These are phyloP conservation scores for Prototheca wickerhamii DNA, from an alignment of 163 green algal species.

Conservation along the genomic window DNA sequence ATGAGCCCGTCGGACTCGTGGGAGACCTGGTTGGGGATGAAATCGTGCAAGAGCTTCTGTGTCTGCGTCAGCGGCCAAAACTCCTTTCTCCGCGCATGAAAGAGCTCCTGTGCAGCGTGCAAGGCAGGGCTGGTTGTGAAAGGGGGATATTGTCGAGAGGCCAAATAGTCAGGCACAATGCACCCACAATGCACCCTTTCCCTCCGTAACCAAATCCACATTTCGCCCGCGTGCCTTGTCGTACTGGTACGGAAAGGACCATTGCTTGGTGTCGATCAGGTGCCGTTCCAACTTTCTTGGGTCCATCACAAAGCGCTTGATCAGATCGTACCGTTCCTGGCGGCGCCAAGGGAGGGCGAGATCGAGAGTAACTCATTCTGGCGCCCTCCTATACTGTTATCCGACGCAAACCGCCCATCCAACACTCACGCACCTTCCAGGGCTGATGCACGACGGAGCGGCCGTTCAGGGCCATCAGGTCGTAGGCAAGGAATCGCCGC, in stretches of 20 bases:
- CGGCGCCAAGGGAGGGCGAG: too few relatives aligned
- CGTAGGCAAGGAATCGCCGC: constrained; percentile 70
- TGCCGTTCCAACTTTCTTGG: constrained; percentile 43
- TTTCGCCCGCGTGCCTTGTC: constrained; percentile 28
- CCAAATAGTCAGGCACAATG: too few relatives aligned
- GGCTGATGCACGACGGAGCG: constrained; percentile 25
- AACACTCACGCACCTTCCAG: constrained; percentile 43
- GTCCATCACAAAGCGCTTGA: constrained; percentile 43
- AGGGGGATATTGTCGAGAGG: too few relatives aligned
- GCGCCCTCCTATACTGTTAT: background rate
- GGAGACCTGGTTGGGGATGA: constrained; percentile 62
- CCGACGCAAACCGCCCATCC: background rate
- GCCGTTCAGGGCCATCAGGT: constrained; percentile 58
- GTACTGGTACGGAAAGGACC: constrained; percentile 48
- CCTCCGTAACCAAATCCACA: background rate
- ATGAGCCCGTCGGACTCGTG: constrained; percentile 96
- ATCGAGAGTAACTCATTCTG: background rate
- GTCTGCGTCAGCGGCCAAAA: constrained; percentile 75
- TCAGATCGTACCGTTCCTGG: constrained; percentile 44
- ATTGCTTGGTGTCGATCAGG: constrained; percentile 14
- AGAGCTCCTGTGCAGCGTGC: constrained; percentile 59
- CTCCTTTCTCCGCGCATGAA: constrained; percentile 74
- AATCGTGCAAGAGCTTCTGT: constrained; percentile 56
- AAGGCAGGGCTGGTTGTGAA: too few relatives aligned
- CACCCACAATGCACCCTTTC: too few relatives aligned